A percentile compares a stretch with the other conserved stretches of the same genome.
These are phyloP conservation scores for Urtica urens DNA, from an alignment of 306 rosid genomes.

Conservation along the genomic window DNA sequence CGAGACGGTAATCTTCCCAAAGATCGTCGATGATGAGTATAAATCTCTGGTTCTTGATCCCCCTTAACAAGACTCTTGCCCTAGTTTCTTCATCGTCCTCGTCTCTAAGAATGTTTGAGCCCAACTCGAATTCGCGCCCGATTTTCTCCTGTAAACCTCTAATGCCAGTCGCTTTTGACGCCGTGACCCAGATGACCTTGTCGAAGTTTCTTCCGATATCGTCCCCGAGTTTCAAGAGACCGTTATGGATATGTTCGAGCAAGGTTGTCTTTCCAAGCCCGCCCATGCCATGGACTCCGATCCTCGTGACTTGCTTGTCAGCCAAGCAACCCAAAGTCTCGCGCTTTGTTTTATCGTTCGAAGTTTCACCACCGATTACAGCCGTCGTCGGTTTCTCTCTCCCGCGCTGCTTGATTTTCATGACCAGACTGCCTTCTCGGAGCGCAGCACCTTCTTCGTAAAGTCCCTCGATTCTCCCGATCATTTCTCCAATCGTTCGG, in stretches of 20 bases:
- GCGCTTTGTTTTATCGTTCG: not conserved
- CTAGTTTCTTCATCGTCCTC: not conserved
- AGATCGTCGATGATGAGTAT: slow-evolving; percentile 6
- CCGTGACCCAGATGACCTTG: slow-evolving; percentile 14
- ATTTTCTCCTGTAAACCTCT: not conserved
- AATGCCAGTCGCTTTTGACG: not conserved
- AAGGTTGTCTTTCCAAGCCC: slow-evolving; percentile 8
- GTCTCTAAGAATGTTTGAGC: not conserved
- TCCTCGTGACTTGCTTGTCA: not conserved
- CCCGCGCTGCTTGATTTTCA: not conserved
- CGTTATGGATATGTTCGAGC: slow-evolving; percentile 1
- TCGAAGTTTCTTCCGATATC: no score
- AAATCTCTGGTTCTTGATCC: not conserved
- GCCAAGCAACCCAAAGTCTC: slow-evolving; percentile 3
- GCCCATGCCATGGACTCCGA: slow-evolving; percentile 8
- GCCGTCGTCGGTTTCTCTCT: not conserved
- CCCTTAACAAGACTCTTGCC: not conserved
- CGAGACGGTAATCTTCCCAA: not conserved
- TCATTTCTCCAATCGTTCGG: not conserved
- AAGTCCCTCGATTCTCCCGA: slow-evolving; percentile 1
- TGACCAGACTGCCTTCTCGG: not conserved
- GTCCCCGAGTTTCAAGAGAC: not conserved
- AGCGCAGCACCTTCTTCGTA: not conserved
- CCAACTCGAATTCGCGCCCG: not conserved
- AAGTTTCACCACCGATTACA: not conserved